Conservation (phyloP, 2,329 filamentous ascomycete species). For the Pseudogymnoascus sp. region DNA sequence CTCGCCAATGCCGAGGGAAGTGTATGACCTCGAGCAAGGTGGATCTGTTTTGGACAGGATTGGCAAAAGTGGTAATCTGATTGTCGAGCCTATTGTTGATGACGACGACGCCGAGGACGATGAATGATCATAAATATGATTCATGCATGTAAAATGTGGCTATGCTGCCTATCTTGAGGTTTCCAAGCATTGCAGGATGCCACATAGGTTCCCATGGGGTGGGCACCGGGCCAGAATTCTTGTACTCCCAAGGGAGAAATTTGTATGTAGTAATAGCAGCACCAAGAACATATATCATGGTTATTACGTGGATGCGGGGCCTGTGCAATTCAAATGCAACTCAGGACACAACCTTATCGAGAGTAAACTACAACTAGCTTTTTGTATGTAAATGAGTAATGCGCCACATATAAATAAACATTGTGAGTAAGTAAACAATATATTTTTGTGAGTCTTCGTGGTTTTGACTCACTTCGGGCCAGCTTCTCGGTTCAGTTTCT, state of each 20-base stretch:
- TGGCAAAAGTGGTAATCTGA: constrained; percentile 75
- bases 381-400: not conserved
- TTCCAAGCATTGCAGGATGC: not conserved
- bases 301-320: constrained; percentile 1
- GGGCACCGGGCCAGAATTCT: not conserved
- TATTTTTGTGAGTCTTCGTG: not conserved
- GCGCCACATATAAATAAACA: not conserved
- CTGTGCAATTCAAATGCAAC: constrained; percentile 1
- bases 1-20: constrained; percentile 73
- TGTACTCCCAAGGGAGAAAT: not conserved
- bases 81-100: constrained; percentile 63
- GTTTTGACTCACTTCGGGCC: not conserved
- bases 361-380: not conserved
- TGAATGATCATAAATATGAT: constrained; percentile 6
- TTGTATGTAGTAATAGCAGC: constrained; percentile 1
- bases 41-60: constrained; percentile 64
- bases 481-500: not conserved
- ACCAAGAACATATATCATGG: not conserved
- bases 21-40: constrained; percentile 61
- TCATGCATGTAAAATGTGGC: not conserved
- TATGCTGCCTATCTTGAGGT: not conserved
- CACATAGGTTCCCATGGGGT: not conserved
- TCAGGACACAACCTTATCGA: not conserved
- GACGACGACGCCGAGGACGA: constrained; percentile 15
- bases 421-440: not conserved